Conservation (phyloP, 768 basidiomycete species). For the Psilocybe cyanescens region DNA sequence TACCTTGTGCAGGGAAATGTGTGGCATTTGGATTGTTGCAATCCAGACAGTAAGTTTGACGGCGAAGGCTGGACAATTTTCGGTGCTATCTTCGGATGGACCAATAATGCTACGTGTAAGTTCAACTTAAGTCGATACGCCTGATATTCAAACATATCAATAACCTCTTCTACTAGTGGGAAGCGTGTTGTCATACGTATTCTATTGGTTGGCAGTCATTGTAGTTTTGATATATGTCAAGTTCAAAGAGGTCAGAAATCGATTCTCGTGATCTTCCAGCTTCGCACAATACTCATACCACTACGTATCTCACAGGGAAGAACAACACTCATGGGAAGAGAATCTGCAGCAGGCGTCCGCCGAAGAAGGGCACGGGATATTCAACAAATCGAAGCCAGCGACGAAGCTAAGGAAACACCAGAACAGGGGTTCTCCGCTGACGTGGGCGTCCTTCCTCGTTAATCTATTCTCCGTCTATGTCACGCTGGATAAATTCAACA, state of each 20-base stretch:
- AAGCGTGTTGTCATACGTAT: constrained; percentile 82
- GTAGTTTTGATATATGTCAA: constrained; percentile 68
- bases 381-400: constrained; percentile 10
- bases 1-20: constrained; percentile 83
- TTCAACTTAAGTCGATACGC: constrained; percentile 5
- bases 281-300: background rate
- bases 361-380: constrained; percentile 15
- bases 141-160: background rate
- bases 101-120: constrained; percentile 76
- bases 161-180: constrained; percentile 54
- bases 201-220: constrained; percentile 91
- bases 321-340: constrained; percentile 59
- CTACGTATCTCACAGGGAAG: constrained; percentile 51
- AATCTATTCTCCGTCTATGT: background rate
- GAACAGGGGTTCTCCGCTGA: constrained; percentile 2
- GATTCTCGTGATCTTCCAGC: background rate
- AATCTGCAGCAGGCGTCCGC: constrained; percentile 48
- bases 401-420: background rate
- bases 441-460: constrained; percentile 17
- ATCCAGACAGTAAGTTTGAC: constrained; percentile 55
- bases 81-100: constrained; percentile 86
- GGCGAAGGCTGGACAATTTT: constrained; percentile 81
- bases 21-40: constrained; percentile 88
- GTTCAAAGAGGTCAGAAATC: constrained; percentile 51
- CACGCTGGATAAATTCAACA: too few species aligned